Percentiles rank a stretch among this genome's conserved stretches.
Evolutionary conservation across 768 basidiomycete species (phyloP).

Genomic region (Cystofilobasidium bisporidii): DNA sequence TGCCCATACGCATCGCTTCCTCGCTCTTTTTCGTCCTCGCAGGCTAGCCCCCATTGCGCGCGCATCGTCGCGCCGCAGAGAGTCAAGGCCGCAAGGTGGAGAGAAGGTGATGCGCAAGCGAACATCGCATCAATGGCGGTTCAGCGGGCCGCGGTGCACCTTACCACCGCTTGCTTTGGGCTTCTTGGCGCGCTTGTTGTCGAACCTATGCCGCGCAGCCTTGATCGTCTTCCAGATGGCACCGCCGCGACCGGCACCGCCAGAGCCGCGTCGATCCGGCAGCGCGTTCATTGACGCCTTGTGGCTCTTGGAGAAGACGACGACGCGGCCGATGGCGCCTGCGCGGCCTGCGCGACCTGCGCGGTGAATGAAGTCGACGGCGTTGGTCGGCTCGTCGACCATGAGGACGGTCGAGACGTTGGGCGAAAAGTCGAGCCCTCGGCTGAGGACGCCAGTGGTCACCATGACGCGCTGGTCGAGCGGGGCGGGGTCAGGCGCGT

Average conservation of each 20-base stretch:
- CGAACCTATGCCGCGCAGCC: not conserved
- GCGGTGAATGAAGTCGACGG: constrained; percentile 84
- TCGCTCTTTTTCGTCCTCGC: too few species aligned
- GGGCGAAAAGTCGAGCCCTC: constrained; percentile 79
- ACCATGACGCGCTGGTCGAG: constrained; percentile 50
- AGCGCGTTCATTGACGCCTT: not conserved
- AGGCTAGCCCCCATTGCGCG: too few species aligned
- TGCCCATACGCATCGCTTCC: not conserved
- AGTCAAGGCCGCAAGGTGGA: too few species aligned
- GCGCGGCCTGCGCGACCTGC: constrained; percentile 76
- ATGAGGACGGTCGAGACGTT: constrained; percentile 73
- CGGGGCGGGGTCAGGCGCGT: constrained; percentile 28
- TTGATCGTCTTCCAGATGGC: constrained; percentile 25
- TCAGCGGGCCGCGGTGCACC: not conserved
- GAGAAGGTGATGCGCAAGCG: too few species aligned
- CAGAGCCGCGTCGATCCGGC: not conserved
- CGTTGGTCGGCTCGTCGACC: constrained; percentile 76
- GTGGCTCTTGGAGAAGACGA: constrained; percentile 29
- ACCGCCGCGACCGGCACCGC: constrained; percentile 25
- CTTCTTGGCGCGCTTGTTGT: constrained; percentile 1
- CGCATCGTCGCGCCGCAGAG: too few species aligned
- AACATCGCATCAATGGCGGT: not conserved
- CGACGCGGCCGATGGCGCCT: constrained; percentile 36
- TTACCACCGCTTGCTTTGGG: not conserved
- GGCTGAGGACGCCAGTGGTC: constrained; percentile 81